phyloP scores from a whole-genome alignment of 345 rosid genomes.

The Capsella bursapastoris region DNA sequence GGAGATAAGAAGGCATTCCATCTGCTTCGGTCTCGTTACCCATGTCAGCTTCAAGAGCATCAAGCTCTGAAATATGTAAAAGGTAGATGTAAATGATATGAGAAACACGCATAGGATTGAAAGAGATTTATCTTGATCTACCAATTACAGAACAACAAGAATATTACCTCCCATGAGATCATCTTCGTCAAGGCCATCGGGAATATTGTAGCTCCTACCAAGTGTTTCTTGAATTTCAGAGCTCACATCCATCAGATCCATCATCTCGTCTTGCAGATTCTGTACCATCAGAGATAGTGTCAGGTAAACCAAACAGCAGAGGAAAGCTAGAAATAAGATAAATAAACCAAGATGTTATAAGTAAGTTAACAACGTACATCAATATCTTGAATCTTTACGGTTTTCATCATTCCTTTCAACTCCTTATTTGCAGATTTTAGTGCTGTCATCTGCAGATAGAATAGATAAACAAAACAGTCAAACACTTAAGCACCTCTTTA shows the following conservation, averaged over 20 bases:
- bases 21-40: conserved; percentile 82
- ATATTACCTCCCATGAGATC: conserved; percentile 96
- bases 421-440: conserved; percentile 96
- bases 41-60: conserved; percentile 96
- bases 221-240: conserved; percentile 93
- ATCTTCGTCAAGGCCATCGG: conserved; percentile 98
- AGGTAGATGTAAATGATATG: background rate
- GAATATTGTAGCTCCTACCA: conserved; percentile 90
- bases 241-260: conserved; percentile 97
- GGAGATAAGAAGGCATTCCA: conserved; percentile 92
- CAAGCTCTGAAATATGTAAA: conserved; percentile 70
- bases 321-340: background rate
- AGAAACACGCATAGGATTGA: background rate
- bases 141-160: background rate
- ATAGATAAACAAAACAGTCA: conserved; percentile 21
- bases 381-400: conserved; percentile 91
- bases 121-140: background rate
- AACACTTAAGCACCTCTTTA: background rate
- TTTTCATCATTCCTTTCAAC: conserved; percentile 99
- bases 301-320: conserved; percentile 8
- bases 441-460: conserved; percentile 71
- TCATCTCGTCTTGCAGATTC: conserved; percentile 99
- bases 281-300: conserved; percentile 43
- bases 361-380: conserved; percentile 60
- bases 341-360: conserved; percentile 4